These are phyloP conservation scores for Alternaria atra DNA, from an alignment of 2,329 filamentous ascomycete species.

Conservation along the genomic window DNA sequence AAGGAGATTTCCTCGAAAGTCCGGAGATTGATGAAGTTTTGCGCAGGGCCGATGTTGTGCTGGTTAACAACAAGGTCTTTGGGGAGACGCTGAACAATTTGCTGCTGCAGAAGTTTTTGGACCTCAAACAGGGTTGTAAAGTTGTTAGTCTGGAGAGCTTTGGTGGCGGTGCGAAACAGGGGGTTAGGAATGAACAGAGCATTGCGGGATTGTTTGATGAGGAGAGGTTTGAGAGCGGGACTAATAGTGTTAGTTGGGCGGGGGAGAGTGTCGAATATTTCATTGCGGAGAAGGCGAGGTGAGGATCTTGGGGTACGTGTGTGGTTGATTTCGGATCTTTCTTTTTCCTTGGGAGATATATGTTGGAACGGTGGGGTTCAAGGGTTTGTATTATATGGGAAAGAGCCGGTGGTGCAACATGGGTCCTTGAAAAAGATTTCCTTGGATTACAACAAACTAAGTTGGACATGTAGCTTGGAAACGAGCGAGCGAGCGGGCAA, in stretches of 20 bases:
- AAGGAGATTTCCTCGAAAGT: constrained; percentile 84
- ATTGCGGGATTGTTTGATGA: constrained; percentile 83
- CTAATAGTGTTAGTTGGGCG: constrained; percentile 85
- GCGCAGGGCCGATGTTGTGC: constrained; percentile 87
- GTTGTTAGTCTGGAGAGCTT: constrained; percentile 94
- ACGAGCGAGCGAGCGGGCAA: not conserved
- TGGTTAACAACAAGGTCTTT: constrained; percentile 99
- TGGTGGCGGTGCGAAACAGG: constrained; percentile 72
- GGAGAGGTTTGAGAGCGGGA: constrained; percentile 74
- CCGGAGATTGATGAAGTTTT: constrained; percentile 75
- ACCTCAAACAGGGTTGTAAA: constrained; percentile 88
- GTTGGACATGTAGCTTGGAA: not conserved
- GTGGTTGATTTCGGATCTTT: too few relatives aligned
- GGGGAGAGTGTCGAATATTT: constrained; percentile 85
- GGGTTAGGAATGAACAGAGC: constrained; percentile 77
- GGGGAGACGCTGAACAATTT: constrained; percentile 85
- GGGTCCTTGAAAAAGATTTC: not conserved
- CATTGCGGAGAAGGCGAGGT: constrained; percentile 70
- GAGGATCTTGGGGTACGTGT: not conserved
- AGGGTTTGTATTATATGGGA: not conserved
- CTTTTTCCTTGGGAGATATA: not conserved
- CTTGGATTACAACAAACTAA: not conserved
- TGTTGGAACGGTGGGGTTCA: not conserved
- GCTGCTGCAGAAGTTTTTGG: constrained; percentile 87
- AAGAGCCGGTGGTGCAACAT: not conserved